Evolutionary conservation across 495 filamentous ascomycete species (phyloP).

Genomic region (Astrothelium macrocarpum): DNA sequence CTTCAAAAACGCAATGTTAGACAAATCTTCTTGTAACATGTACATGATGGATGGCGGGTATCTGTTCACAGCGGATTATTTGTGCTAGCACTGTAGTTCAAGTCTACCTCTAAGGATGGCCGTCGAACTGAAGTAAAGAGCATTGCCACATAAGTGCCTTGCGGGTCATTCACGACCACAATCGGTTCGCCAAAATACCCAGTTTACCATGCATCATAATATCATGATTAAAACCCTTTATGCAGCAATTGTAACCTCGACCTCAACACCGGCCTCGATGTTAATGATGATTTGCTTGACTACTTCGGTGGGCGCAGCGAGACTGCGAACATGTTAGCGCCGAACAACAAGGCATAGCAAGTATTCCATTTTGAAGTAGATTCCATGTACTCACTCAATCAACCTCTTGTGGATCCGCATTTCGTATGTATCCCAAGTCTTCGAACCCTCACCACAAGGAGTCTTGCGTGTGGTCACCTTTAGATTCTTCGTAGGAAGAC

Average conservation of each 20-base stretch:
- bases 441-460: slow-evolving; percentile 97
- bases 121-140: too few relatives aligned
- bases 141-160: too few relatives aligned
- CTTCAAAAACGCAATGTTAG: too few relatives aligned
- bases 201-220: not conserved
- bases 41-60: too few relatives aligned
- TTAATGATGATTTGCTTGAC: slow-evolving; percentile 99
- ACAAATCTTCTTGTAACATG: too few relatives aligned
- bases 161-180: too few relatives aligned
- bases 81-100: too few relatives aligned
- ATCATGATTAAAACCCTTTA: slow-evolving; percentile 39
- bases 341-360: not conserved
- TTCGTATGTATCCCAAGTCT: slow-evolving; percentile 99
- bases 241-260: slow-evolving; percentile 98
- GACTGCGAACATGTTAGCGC: slow-evolving; percentile 39
- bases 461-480: slow-evolving; percentile 95
- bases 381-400: slow-evolving; percentile 59
- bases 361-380: not conserved
- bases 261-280: slow-evolving; percentile 99
- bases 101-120: too few relatives aligned
- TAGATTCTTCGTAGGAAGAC: slow-evolving; percentile 94
- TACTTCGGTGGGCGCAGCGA: slow-evolving; percentile 95
- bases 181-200: not conserved
- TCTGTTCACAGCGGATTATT: too few relatives aligned
- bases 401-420: slow-evolving; percentile 99